Percentiles rank a stretch among this genome's conserved stretches.
These are phyloP conservation scores for Aspergillus indologenus DNA, from an alignment of 495 filamentous ascomycete genomes.

Conservation along the genomic window DNA sequence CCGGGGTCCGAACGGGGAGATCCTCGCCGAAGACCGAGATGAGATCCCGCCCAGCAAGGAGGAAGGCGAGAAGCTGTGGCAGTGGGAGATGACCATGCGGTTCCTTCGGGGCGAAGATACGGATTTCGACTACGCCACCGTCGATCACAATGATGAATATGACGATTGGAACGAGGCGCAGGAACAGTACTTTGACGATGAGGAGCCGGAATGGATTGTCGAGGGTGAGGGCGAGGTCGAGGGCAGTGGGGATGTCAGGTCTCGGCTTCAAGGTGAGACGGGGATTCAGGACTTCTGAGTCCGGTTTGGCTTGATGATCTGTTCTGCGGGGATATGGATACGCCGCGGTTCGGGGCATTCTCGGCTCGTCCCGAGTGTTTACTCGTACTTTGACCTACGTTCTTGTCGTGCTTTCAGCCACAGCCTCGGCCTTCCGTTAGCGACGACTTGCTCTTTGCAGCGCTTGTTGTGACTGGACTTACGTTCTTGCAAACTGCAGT, in stretches of 20 bases:
- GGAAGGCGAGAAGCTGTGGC: slow-evolving; percentile 65
- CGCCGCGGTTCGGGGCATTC: background rate
- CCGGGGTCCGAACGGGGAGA: slow-evolving; percentile 51
- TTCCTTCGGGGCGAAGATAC: slow-evolving; percentile 69
- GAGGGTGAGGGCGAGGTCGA: slow-evolving; percentile 45
- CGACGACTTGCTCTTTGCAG: too few species aligned
- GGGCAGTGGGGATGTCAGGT: slow-evolving; percentile 32
- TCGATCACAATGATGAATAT: slow-evolving; percentile 68
- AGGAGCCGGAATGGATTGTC: slow-evolving; percentile 62
- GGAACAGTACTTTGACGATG: slow-evolving; percentile 74
- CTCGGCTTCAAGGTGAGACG: slow-evolving; percentile 61
- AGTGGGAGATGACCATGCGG: slow-evolving; percentile 61
- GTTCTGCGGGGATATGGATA: too few species aligned
- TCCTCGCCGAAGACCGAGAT: slow-evolving; percentile 54
- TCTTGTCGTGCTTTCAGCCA: too few species aligned
- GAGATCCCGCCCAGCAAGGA: slow-evolving; percentile 57
- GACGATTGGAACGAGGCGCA: slow-evolving; percentile 62
- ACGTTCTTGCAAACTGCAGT: too few species aligned
- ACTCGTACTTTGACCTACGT: too few species aligned
- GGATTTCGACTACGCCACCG: slow-evolving; percentile 70
- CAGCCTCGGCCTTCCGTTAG: too few species aligned
- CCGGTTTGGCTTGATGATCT: background rate
- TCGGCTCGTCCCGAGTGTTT: background rate
- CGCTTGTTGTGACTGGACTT: too few species aligned
- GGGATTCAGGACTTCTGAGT: slow-evolving; percentile 77